These are phyloP conservation scores for Microbotryomycetes sp. DNA, from an alignment of 1,284 basidiomycete genomes.

Conservation along the genomic window DNA sequence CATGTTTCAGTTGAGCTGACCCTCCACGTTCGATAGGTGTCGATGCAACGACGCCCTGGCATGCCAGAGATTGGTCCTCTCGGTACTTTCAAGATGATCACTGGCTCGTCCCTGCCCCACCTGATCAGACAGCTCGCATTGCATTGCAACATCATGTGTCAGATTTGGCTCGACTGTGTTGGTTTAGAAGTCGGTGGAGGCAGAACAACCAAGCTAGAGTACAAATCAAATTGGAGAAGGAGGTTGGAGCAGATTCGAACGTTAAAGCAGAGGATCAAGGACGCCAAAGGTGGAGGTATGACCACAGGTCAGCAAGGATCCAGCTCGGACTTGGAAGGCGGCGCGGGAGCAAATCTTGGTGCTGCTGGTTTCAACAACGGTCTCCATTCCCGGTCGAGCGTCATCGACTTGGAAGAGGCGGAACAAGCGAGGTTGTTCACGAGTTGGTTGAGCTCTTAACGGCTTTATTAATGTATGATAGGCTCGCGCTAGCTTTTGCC, in stretches of 20 bases:
- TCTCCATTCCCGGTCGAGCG: not conserved
- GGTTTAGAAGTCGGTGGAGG: slow-evolving; percentile 51
- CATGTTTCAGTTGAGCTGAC: not conserved
- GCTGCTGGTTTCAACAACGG: not conserved
- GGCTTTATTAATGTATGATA: no score
- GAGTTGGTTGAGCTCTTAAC: slow-evolving; percentile 18
- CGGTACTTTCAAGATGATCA: slow-evolving; percentile 87
- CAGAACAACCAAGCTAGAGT: slow-evolving; percentile 54
- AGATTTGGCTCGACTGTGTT: slow-evolving; percentile 69
- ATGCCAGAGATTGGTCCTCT: slow-evolving; percentile 89
- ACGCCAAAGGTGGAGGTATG: not conserved
- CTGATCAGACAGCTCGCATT: slow-evolving; percentile 79
- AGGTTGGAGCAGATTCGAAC: slow-evolving; percentile 67
- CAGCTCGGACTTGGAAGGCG: no score
- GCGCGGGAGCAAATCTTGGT: not conserved
- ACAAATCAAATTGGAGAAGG: slow-evolving; percentile 81
- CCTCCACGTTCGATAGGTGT: slow-evolving; percentile 62
- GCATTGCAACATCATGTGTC: slow-evolving; percentile 78
- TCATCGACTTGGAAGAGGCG: slow-evolving; percentile 27
- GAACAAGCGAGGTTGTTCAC: slow-evolving; percentile 30
- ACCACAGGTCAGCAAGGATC: no score
- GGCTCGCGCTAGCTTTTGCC: no score
- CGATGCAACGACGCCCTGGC: slow-evolving; percentile 70
- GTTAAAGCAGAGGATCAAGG: slow-evolving; percentile 26
- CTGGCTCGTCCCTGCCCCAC: slow-evolving; percentile 70